These are phyloP conservation scores for Rhizophora apiculata DNA, from an alignment of 345 rosid genomes.

Conservation along the genomic window DNA sequence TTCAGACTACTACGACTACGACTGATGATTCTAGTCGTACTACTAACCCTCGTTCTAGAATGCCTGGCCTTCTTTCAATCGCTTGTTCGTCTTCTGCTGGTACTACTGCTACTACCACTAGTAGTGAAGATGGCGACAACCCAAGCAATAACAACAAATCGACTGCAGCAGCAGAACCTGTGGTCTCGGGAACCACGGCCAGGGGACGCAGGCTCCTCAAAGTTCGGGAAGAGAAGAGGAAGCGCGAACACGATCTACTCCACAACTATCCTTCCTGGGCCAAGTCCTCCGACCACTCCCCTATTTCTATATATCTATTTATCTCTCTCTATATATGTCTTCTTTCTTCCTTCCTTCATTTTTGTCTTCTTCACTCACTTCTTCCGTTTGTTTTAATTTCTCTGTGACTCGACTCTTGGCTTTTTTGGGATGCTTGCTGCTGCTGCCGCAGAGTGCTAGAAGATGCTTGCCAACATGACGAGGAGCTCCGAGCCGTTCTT, in stretches of 20 bases:
- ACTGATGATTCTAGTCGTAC: too few relatives aligned
- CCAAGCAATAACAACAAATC: too few relatives aligned
- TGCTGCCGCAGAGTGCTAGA: slow-evolving; percentile 55
- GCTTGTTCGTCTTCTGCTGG: not conserved
- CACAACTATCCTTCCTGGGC: slow-evolving; percentile 89
- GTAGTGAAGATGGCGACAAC: not conserved
- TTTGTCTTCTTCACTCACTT: not conserved
- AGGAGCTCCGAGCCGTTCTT: slow-evolving; percentile 77
- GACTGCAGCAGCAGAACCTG: not conserved
- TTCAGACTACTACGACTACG: too few relatives aligned
- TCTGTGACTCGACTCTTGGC: not conserved
- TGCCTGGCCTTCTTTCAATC: not conserved
- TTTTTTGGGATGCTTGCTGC: not conserved
- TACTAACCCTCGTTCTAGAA: not conserved
- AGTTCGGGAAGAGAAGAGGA: slow-evolving; percentile 82
- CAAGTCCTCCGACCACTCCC: slow-evolving; percentile 32
- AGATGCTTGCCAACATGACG: slow-evolving; percentile 72
- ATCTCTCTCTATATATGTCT: not conserved
- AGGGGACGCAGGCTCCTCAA: slow-evolving; percentile 77
- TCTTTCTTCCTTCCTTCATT: not conserved
- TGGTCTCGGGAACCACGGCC: slow-evolving; percentile 77
- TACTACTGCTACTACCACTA: not conserved
- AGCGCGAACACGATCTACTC: slow-evolving; percentile 70
- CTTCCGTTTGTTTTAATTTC: not conserved
- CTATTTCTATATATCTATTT: not conserved